Conservation (phyloP, 2,329 filamentous ascomycete species). For the Apiospora pterosperma region DNA sequence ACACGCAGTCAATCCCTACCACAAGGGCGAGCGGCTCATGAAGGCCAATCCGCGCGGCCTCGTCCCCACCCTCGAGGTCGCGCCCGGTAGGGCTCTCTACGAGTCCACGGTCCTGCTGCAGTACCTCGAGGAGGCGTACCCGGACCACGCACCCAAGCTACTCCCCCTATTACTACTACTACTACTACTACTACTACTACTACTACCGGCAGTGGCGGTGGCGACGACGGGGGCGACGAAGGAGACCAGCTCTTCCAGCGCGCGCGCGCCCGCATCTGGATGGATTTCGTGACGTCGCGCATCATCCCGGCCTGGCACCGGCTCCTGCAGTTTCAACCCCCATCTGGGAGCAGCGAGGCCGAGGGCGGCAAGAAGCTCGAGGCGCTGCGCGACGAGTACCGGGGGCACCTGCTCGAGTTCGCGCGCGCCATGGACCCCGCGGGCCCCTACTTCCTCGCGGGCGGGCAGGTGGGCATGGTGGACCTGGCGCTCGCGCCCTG, state of each 20-base stretch:
- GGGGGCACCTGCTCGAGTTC: constrained; percentile 48
- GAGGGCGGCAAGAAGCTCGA: constrained; percentile 21
- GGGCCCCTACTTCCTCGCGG: constrained; percentile 50
- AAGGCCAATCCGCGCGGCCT: constrained; percentile 55
- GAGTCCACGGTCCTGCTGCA: constrained; percentile 55
- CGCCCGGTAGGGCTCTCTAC: constrained; percentile 44
- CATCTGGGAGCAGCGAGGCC: constrained; percentile 10
- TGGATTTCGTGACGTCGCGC: constrained; percentile 52
- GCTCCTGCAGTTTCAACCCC: constrained; percentile 23
- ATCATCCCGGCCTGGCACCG: constrained; percentile 54
- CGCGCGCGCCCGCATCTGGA: constrained; percentile 53
- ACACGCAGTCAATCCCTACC: constrained; percentile 50
- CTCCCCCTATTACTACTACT: too few relatives aligned
- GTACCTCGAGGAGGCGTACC: constrained; percentile 58
- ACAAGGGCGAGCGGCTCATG: constrained; percentile 51
- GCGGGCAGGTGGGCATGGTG: constrained; percentile 44
- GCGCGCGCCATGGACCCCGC: constrained; percentile 40
- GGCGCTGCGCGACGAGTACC: constrained; percentile 43
- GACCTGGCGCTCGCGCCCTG: constrained; percentile 56
- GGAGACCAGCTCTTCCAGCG: constrained; percentile 43
- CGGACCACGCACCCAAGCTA: constrained; percentile 35
- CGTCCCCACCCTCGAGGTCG: constrained; percentile 47
- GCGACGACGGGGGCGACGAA: background rate
- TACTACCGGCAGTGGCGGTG: background rate
- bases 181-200: too few relatives aligned